A percentile compares a stretch with the other conserved stretches of the same genome.
phyloP scores from a whole-genome alignment of 2,329 filamentous ascomycete genomes.

The Ophiostoma fasciatum region DNA sequence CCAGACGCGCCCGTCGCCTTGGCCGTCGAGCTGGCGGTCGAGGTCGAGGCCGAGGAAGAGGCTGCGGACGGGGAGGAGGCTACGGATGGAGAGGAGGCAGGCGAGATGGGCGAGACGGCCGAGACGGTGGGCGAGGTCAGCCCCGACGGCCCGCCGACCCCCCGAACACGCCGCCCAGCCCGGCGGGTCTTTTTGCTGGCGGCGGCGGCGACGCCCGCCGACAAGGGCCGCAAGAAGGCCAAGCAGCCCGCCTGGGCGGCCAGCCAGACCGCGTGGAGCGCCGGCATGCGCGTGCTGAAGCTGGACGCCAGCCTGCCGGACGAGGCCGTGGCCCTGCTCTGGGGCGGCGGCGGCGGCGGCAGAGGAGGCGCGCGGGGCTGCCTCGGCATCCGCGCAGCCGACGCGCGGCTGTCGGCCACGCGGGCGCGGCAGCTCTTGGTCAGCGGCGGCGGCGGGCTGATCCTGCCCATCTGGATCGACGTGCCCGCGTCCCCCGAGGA shows the following conservation, averaged over 20 bases:
- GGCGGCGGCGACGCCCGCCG: background rate
- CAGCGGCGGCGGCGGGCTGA: conserved; percentile 18
- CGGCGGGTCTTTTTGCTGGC: conserved; percentile 2
- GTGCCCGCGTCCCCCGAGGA: conserved; percentile 10
- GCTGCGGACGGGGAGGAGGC: background rate
- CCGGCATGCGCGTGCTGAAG: conserved; percentile 23
- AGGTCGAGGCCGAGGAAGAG: conserved; percentile 3
- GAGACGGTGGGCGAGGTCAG: background rate
- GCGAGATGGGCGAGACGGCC: background rate
- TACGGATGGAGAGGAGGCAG: background rate
- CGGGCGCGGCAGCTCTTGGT: conserved; percentile 13
- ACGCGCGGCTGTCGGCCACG: conserved; percentile 10
- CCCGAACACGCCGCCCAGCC: background rate
- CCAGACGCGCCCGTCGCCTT: conserved; percentile 30
- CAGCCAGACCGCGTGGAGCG: conserved; percentile 13
- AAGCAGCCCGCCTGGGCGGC: background rate
- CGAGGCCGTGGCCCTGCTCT: background rate
- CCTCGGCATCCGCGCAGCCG: conserved; percentile 15
- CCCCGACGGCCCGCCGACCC: background rate
- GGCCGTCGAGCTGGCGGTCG: conserved; percentile 15
- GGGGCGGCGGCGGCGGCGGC: background rate
- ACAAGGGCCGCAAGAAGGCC: background rate
- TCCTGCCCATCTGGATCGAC: conserved; percentile 29
- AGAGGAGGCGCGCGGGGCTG: background rate
- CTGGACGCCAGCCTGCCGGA: conserved; percentile 17